phyloP scores from a whole-genome alignment of 306 rosid species.

The Begonia loranthoides region DNA sequence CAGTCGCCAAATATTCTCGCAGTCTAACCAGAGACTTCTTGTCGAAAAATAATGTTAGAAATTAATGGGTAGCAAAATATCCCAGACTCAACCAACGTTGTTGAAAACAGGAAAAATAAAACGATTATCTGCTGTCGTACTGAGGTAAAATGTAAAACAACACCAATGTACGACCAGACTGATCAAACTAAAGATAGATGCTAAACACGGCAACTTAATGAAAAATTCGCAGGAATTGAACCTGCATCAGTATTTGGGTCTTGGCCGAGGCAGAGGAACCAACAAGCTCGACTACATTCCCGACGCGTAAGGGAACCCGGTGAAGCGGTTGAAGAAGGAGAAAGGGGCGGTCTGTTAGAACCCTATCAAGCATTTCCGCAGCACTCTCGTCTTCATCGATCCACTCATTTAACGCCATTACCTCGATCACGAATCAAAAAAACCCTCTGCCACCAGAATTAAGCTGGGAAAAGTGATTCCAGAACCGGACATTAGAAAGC shows the following conservation, averaged over 20 bases:
- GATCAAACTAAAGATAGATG: background rate
- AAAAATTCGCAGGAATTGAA: background rate
- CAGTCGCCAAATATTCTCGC: too few relatives aligned
- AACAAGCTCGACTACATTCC: conserved; percentile 70
- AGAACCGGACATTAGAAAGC: too few relatives aligned
- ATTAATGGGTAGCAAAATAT: too few relatives aligned
- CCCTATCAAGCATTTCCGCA: conserved; percentile 41
- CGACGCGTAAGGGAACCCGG: conserved; percentile 60
- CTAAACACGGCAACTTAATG: background rate
- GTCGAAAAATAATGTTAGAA: too few relatives aligned
- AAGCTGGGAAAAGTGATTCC: too few relatives aligned
- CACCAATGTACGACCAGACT: background rate
- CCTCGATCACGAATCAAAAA: background rate
- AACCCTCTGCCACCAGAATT: too few relatives aligned
- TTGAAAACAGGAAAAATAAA: background rate
- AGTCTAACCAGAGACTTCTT: too few relatives aligned
- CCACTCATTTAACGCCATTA: conserved; percentile 30
- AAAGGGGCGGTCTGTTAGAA: conserved; percentile 37
- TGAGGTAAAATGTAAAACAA: background rate
- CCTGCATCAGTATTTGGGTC: conserved; percentile 63
- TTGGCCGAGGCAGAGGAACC: conserved; percentile 86
- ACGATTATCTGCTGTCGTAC: background rate
- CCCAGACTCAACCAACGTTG: background rate
- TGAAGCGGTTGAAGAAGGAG: conserved; percentile 62
- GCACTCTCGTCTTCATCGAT: conserved; percentile 56